These are phyloP conservation scores for Phylloporus sp. DNA, from an alignment of 1,284 basidiomycete genomes.

Conservation along the genomic window DNA sequence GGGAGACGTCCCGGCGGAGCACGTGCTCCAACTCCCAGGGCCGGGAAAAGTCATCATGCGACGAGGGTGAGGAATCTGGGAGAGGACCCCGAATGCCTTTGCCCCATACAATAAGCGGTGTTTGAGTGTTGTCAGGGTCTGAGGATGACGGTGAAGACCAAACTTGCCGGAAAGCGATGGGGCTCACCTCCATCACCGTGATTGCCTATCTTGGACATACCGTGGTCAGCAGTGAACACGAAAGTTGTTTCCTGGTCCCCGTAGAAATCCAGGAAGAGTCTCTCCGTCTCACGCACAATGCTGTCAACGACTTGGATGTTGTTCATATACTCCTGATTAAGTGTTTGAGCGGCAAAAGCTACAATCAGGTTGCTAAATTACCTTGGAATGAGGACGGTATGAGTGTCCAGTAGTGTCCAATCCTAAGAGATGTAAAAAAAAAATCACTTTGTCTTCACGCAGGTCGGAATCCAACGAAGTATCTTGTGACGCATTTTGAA, in stretches of 20 bases:
- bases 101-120: slow-evolving; percentile 87
- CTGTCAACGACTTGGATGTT: slow-evolving; percentile 84
- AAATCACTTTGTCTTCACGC: slow-evolving; percentile 64
- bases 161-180: slow-evolving; percentile 10
- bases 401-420: slow-evolving; percentile 90
- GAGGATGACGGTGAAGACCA: slow-evolving; percentile 12
- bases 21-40: slow-evolving; percentile 64
- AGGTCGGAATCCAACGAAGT: slow-evolving; percentile 52
- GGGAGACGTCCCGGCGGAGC: slow-evolving; percentile 75
- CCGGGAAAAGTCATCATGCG: slow-evolving; percentile 71
- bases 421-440: slow-evolving; percentile 87
- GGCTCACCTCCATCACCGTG: slow-evolving; percentile 84
- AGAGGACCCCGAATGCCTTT: slow-evolving; percentile 73
- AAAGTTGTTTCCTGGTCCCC: slow-evolving; percentile 73
- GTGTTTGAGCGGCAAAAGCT: not conserved
- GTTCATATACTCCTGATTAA: slow-evolving; percentile 77
- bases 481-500: slow-evolving; percentile 66
- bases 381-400: slow-evolving; percentile 83
- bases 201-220: slow-evolving; percentile 89
- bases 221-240: slow-evolving; percentile 90
- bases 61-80: slow-evolving; percentile 53
- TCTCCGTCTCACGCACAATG: slow-evolving; percentile 74
- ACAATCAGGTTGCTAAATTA: slow-evolving; percentile 26
- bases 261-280: slow-evolving; percentile 69
- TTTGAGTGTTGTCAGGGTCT: slow-evolving; percentile 90